Evolutionary conservation across 768 basidiomycete species (phyloP).

Genomic region (Termitomyces sp.): DNA sequence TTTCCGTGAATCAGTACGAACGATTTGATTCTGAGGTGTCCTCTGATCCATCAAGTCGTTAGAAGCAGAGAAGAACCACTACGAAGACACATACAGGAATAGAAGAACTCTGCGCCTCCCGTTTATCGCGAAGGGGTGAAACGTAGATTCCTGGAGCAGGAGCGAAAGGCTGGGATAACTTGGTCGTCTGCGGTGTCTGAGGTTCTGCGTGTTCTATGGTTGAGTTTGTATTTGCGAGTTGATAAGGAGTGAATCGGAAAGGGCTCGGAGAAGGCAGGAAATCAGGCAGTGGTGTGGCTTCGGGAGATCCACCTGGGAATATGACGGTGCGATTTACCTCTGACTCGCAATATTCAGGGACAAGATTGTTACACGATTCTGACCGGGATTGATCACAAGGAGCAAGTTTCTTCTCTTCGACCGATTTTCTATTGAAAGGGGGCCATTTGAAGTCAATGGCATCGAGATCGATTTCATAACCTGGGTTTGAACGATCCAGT

Average conservation of each 20-base stretch:
- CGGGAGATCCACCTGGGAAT: background rate
- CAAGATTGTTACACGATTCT: background rate
- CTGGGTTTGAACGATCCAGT: slow-evolving; percentile 26
- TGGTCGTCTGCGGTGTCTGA: background rate
- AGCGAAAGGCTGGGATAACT: slow-evolving; percentile 17
- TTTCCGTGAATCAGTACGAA: background rate
- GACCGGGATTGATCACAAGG: background rate
- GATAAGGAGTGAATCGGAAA: slow-evolving; percentile 21
- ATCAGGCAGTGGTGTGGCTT: slow-evolving; percentile 3
- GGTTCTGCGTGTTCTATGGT: background rate
- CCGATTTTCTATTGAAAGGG: slow-evolving; percentile 36
- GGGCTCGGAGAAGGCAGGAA: slow-evolving; percentile 17
- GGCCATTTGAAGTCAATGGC: slow-evolving; percentile 52
- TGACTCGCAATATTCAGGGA: background rate
- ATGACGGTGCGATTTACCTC: background rate
- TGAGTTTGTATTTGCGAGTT: background rate
- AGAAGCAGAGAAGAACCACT: background rate
- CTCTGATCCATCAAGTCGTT: background rate
- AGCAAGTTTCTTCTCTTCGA: background rate
- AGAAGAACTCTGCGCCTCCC: background rate
- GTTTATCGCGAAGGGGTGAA: slow-evolving; percentile 23
- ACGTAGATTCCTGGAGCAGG: slow-evolving; percentile 32
- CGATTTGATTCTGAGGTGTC: background rate
- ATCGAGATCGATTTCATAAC: slow-evolving; percentile 32
- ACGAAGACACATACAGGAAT: background rate